phyloP scores from a whole-genome alignment of 345 rosid genomes.

The Triadica sebifera region DNA sequence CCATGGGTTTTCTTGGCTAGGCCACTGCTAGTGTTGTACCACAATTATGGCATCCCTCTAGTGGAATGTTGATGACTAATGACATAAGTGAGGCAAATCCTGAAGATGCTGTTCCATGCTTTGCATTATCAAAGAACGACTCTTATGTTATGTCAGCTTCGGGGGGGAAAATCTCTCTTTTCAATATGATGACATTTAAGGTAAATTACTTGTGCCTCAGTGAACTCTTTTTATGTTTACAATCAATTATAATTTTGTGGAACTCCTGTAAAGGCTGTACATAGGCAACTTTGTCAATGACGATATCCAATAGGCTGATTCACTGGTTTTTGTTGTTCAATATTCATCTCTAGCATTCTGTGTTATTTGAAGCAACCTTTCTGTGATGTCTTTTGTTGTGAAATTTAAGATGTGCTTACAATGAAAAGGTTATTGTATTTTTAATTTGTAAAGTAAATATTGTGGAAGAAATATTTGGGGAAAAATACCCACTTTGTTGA shows the following conservation, averaged over 20 bases:
- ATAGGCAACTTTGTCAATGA: not conserved
- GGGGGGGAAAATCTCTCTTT: conserved; percentile 67
- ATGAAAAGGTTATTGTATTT: not conserved
- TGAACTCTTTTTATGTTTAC: not conserved
- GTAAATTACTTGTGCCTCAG: conserved; percentile 33
- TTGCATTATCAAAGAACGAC: conserved; percentile 72
- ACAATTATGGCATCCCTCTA: conserved; percentile 68
- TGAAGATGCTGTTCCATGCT: conserved; percentile 80
- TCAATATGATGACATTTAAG: conserved; percentile 75
- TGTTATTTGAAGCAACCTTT: not conserved
- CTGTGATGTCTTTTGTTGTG: too few species aligned
- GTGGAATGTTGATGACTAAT: conserved; percentile 74
- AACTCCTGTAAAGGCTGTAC: not conserved
- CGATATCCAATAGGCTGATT: not conserved
- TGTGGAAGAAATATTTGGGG: not conserved
- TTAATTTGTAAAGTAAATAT: not conserved
- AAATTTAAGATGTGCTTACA: too few species aligned
- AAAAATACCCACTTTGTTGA: not conserved
- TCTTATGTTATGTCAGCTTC: conserved; percentile 77
- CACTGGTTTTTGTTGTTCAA: not conserved
- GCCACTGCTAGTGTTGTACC: conserved; percentile 63
- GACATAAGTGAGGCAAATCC: conserved; percentile 55
- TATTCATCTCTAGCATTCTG: not conserved
- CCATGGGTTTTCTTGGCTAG: conserved; percentile 34
- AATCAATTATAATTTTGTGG: not conserved